Percentiles rank a stretch among this genome's conserved stretches.
phyloP scores from a whole-genome alignment of 257 asterid genomes.

The Jacaranda copaia region DNA sequence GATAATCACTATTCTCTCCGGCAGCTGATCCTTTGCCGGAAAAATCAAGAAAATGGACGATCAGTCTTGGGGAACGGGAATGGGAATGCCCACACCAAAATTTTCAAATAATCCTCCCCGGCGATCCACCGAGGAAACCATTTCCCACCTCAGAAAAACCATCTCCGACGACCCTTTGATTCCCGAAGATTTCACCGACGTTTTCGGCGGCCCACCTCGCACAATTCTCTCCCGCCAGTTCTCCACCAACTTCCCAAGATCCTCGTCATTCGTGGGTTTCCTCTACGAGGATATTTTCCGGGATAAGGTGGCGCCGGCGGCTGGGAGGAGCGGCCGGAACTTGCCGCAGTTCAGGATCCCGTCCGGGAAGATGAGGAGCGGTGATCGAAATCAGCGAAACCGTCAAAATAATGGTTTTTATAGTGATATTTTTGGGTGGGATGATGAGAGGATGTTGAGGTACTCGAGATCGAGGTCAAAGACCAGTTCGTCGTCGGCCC shows the following conservation, averaged over 20 bases:
- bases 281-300: conserved; percentile 60
- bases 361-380: conserved; percentile 30
- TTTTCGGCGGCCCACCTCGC: conserved; percentile 81
- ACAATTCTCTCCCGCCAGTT: conserved; percentile 58
- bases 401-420: conserved; percentile 42
- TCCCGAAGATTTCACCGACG: conserved; percentile 70
- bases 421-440: conserved; percentile 65
- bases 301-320: conserved; percentile 35
- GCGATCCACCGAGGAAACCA: conserved; percentile 50
- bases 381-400: conserved; percentile 20
- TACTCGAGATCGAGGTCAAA: conserved; percentile 64
- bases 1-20: not conserved
- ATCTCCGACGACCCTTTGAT: conserved; percentile 46
- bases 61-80: conserved; percentile 56
- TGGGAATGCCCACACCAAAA: conserved; percentile 45
- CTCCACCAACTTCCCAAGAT: conserved; percentile 34
- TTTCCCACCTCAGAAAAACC: conserved; percentile 38
- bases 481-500: conserved; percentile 67
- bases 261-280: conserved; percentile 37
- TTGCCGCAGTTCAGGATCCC: conserved; percentile 70
- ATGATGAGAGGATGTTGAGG: conserved; percentile 50
- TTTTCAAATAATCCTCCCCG: conserved; percentile 51
- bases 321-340: conserved; percentile 44
- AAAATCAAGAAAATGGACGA: conserved; percentile 51
- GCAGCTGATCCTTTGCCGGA: conserved; percentile 28